Evolutionary conservation across 805 yeast species (phyloP).

Genomic region (Candida cerambycidarum): DNA sequence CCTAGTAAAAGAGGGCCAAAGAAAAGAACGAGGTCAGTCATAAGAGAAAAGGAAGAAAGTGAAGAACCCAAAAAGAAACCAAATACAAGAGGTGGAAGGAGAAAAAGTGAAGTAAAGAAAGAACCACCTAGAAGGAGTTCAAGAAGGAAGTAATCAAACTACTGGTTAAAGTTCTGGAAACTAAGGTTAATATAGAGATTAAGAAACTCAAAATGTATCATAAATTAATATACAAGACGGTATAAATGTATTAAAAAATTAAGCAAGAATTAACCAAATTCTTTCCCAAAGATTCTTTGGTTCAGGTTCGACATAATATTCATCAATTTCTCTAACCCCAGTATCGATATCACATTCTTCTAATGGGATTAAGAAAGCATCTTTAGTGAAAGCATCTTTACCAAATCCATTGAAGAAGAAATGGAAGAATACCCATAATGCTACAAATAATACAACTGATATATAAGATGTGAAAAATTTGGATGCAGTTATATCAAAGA

Average conservation of each 20-base stretch:
- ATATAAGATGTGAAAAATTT: conserved; percentile 70
- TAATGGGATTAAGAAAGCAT: conserved; percentile 44
- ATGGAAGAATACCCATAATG: conserved; percentile 56
- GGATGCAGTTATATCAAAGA: conserved; percentile 53
- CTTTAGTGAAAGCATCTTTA: conserved; percentile 28
- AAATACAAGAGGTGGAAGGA: conserved; percentile 18
- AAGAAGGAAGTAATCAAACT: conserved; percentile 15
- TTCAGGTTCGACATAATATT: conserved; percentile 55
- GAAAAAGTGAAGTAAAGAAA: conserved; percentile 7
- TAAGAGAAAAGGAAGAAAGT: background rate
- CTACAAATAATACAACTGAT: conserved; percentile 61
- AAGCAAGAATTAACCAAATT: conserved; percentile 45
- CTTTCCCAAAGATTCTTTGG: conserved; percentile 56
- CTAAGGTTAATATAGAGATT: too few species aligned
- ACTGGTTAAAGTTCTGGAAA: too few species aligned
- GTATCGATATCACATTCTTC: conserved; percentile 70
- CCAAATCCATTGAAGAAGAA: conserved; percentile 45
- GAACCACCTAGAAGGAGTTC: conserved; percentile 20
- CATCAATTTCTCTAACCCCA: conserved; percentile 65
- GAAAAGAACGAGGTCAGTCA: conserved; percentile 2
- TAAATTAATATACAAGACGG: conserved; percentile 7
- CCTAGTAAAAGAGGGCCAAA: too few species aligned
- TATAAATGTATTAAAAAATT: conserved; percentile 4
- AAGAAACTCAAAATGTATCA: background rate
- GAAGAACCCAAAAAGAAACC: conserved; percentile 4